Base-by-base conservation (phyloP, 1,284 basidiomycete genomes). In the Athelia sp. region DNA sequence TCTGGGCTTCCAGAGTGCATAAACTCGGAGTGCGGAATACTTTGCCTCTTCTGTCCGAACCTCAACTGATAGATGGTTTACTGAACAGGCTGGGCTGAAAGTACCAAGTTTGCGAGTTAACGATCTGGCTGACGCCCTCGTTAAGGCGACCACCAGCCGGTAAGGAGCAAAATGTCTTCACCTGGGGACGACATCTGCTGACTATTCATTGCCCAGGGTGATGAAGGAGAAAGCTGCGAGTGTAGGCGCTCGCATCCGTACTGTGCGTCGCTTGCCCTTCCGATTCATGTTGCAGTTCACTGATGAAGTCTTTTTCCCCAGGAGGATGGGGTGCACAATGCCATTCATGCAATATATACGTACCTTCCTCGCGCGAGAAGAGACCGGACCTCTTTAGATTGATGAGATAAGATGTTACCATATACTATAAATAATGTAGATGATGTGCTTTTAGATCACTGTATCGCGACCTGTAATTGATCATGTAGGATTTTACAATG, bases 1-100 rank as follows among this genome's bases (percentile, higher is more conserved):
- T 87, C 63, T 87, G 87, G 83, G 84, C 81, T 4, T 75, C 74
- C 34, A 73, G 84, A 26, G 82, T 88, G 19, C 75, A 81, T 52
- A 74, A 75, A 55, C 71, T 85, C 23, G 81, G 77, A 32, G 81
- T 78, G 46, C 63, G 72, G 60, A 23, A 47, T 43, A 23, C 24
- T 45, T n/a, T 45, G 44, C 31, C 15, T 47, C n/a, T 13, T 24
- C 13, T 49, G 23, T 49, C 46, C 43, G 23, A 47, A 32, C 13
- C 17, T 46, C 47, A n/a, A 44, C 13, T 48, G 45, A 26, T 26
- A 52, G 31, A 45, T 23, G 34, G 14, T 45, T 24, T 34, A 40
- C 6, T 9, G 15, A 6, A 40, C 47, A 75, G 72, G 72, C 72
- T 49, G 73, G 81, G 3, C 46, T 79, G 51, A 74, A 70, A 49